Evolutionary conservation across 2,329 filamentous ascomycete species (phyloP).

Genomic region (Hypocrella siamensis): DNA sequence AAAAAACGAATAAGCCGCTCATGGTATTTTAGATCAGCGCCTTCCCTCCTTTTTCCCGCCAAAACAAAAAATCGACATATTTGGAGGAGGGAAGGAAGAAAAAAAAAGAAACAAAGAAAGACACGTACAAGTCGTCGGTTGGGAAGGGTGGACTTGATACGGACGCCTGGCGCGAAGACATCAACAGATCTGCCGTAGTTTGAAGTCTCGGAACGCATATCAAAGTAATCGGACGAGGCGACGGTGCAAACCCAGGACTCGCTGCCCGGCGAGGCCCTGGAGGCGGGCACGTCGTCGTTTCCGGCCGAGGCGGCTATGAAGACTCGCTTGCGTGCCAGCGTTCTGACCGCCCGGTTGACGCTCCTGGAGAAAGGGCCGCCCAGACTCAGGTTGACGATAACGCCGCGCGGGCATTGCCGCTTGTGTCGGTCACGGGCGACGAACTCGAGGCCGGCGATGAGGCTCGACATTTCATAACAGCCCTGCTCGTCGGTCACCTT

Average conservation of each 20-base stretch:
- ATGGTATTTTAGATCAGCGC: too few species aligned
- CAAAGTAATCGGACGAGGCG: constrained; percentile 29
- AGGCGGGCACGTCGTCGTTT: constrained; percentile 28
- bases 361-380: constrained; percentile 10
- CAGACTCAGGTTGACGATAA: constrained; percentile 40
- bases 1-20: too few species aligned
- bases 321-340: constrained; percentile 27
- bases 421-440: constrained; percentile 19
- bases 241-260: constrained; percentile 33
- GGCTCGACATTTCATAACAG: constrained; percentile 17
- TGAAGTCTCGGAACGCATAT: constrained; percentile 13
- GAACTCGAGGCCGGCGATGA: constrained; percentile 29
- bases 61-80: too few species aligned
- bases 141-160: constrained; percentile 31
- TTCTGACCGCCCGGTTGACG: constrained; percentile 33
- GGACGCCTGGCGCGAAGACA: constrained; percentile 32
- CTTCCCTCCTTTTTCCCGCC: too few species aligned
- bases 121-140: constrained; percentile 14
- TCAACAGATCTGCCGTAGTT: constrained; percentile 35
- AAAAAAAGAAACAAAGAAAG: neutral
- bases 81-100: neutral
- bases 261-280: constrained; percentile 29
- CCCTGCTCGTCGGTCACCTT: constrained; percentile 26
- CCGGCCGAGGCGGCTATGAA: constrained; percentile 41
- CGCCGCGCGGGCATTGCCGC: constrained; percentile 23